These are phyloP conservation scores for Candida ortonii DNA, from an alignment of 805 yeast genomes.

Conservation along the genomic window DNA sequence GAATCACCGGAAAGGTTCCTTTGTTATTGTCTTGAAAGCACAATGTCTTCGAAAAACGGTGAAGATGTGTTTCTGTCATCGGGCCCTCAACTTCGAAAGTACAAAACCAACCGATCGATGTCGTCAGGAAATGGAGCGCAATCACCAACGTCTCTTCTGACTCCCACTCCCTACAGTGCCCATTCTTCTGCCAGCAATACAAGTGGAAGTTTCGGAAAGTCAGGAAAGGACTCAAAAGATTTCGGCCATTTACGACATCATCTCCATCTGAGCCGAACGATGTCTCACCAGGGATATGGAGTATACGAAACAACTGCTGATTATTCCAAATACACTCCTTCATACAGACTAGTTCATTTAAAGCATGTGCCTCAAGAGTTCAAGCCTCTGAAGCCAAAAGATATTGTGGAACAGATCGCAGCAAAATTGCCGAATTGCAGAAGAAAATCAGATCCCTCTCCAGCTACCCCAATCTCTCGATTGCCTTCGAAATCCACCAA, in stretches of 20 bases:
- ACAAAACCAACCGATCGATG: conserved; percentile 7
- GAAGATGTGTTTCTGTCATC: too few species aligned
- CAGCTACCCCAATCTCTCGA: background rate
- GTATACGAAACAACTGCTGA: conserved; percentile 6
- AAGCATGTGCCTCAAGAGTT: conserved; percentile 17
- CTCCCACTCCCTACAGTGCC: conserved; percentile 8
- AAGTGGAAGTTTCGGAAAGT: background rate
- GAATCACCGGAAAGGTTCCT: too few species aligned
- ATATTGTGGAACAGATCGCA: conserved; percentile 10
- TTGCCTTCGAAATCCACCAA: background rate
- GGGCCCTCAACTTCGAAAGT: conserved; percentile 1
- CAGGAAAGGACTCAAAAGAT: conserved; percentile 3
- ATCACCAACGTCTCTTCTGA: conserved; percentile 11
- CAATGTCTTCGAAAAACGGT: background rate
- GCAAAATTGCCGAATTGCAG: conserved; percentile 3
- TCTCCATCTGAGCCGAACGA: conserved; percentile 18
- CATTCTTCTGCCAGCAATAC: background rate
- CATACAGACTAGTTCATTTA: conserved; percentile 26
- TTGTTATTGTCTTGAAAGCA: too few species aligned
- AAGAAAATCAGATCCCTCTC: background rate
- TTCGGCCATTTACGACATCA: conserved; percentile 10
- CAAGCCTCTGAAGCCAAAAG: conserved; percentile 23
- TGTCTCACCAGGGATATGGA: conserved; percentile 27
- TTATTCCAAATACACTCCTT: too few species aligned
- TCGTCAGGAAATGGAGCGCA: conserved; percentile 8